Evolutionary conservation across 495 filamentous ascomycete species (phyloP), one percentile per base, ranked within the genome.

Genomic region (Tuber melanosporum): DNA sequence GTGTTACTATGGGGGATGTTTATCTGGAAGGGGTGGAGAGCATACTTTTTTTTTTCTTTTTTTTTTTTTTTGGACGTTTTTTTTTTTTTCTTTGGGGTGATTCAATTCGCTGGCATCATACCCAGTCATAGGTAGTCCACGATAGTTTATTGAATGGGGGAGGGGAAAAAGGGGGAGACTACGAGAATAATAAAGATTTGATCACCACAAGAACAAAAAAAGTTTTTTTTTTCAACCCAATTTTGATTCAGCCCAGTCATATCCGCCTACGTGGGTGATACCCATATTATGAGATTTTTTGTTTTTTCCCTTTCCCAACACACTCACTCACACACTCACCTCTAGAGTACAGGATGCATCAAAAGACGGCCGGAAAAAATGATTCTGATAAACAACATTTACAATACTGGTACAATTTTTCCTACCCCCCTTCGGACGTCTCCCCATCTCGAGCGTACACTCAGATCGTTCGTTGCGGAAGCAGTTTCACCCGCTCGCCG

Each of bases 21-120:
- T 66, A 66, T 66, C n/a, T 66, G 57, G 57, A 66, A 32, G 57
- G n/a, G 57, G 57, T 32, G 57, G 57, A 66, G 10, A 66, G 57
- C 12, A 32, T 32, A 32, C 20, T 62, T 62, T 49, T 75, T 75
- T 74, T 62, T 43, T 72, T 78, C 75, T 74, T 77, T 76, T 72
- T 77, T 77, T 46, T 74, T 77, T 76, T 76, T 77, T 77, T 46
- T 77, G 17, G 46, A 19, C 36, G 70, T 77, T 69, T 77, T 79
- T 72, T 69, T 77, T 79, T 72, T 44, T 74, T 52, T 75, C 22
- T 75, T 70, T 75, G 8, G 71, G 71, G 70, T 74, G 57, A 32
- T 66, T 66, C 57, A 66, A 66, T 66, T 66, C 26, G 26, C 57
- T 66, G 57, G 57, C 57, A 32, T 32, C 12, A 32, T 66, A 32